Evolutionary conservation across 805 yeast species (phyloP).

Genomic region (Saccharomyces jurei): DNA sequence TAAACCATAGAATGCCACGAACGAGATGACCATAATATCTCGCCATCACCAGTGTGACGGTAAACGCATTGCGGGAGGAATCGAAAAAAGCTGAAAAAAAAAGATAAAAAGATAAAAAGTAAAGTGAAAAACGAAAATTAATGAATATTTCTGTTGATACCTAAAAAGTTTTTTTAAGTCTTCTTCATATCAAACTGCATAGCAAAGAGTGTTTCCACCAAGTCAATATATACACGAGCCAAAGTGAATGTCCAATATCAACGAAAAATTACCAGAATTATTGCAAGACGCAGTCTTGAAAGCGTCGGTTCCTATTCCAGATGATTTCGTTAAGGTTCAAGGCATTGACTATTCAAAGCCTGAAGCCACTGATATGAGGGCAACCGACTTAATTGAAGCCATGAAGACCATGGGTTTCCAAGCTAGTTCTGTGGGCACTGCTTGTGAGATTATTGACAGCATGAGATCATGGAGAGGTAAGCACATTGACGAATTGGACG

Average conservation of each 20-base stretch:
- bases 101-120: background rate
- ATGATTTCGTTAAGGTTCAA: conserved; percentile 63
- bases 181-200: background rate
- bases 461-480: conserved; percentile 94
- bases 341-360: conserved; percentile 88
- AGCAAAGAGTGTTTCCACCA: background rate
- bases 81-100: background rate
- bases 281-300: conserved; percentile 89
- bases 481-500: conserved; percentile 58
- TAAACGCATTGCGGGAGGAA: background rate
- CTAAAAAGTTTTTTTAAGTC: background rate
- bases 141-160: background rate
- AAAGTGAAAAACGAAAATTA: background rate
- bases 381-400: conserved; percentile 65
- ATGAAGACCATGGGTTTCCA: conserved; percentile 98
- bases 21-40: background rate
- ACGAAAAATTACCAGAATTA: conserved; percentile 49
- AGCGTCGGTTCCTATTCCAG: conserved; percentile 80
- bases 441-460: conserved; percentile 84
- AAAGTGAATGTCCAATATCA: conserved; percentile 30
- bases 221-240: background rate
- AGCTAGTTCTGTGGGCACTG: conserved; percentile 76
- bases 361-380: conserved; percentile 67
- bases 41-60: background rate
- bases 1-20: background rate